Conservation (phyloP, 2,329 filamentous ascomycete genomes). For the Juglanconis sp. region DNA sequence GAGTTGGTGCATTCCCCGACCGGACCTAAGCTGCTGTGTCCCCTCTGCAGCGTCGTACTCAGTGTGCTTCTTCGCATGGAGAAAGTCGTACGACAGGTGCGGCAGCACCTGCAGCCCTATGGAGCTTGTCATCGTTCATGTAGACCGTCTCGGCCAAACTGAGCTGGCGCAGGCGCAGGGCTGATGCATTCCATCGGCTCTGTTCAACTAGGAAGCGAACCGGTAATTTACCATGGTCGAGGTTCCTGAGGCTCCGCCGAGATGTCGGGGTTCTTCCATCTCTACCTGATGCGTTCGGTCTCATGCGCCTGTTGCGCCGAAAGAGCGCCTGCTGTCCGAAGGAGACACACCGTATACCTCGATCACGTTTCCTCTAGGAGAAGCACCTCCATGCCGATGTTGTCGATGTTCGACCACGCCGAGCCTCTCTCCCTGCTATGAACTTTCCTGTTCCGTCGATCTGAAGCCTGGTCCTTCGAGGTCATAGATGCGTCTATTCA, state of each 20-base stretch:
- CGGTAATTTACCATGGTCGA: not conserved
- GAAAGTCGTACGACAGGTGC: not conserved
- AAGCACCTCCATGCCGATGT: too few relatives aligned
- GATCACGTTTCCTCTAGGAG: too few relatives aligned
- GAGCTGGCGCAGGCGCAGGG: not conserved
- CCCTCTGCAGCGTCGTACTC: not conserved
- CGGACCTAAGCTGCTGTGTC: not conserved
- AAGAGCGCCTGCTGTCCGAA: too few relatives aligned
- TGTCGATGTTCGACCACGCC: too few relatives aligned
- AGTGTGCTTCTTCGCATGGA: not conserved
- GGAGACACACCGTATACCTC: too few relatives aligned
- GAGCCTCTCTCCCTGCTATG: too few relatives aligned
- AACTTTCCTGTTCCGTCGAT: too few relatives aligned
- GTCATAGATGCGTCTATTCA: not conserved
- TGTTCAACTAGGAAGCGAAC: not conserved
- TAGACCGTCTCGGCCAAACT: not conserved
- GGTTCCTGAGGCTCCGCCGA: not conserved
- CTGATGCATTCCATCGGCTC: not conserved
- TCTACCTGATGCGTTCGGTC: not conserved
- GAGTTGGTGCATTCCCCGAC: not conserved
- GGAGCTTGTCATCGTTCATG: not conserved
- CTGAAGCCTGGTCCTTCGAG: not conserved
- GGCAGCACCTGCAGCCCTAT: slow-evolving; percentile 4
- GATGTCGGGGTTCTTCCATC: not conserved
- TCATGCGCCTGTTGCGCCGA: not conserved